Evolutionary conservation across 1,284 basidiomycete genomes (phyloP).

Genomic region (Athelia psychrophila): DNA sequence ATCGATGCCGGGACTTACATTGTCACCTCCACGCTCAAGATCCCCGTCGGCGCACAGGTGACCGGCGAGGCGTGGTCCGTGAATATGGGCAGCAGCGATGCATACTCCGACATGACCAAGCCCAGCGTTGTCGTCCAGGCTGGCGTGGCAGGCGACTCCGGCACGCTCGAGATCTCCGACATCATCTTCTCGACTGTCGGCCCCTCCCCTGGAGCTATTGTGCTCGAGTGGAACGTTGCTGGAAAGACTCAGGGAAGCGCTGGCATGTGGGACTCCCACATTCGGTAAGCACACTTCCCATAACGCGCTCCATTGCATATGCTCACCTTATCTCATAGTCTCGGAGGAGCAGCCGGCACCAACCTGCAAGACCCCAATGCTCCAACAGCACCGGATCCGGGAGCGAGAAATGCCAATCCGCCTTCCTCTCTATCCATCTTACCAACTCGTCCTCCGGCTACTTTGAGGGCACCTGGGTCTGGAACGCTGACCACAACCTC

Average conservation of each 20-base stretch:
- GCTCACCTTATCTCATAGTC: constrained; percentile 2
- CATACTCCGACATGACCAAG: constrained; percentile 36
- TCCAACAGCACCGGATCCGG: constrained; percentile 39
- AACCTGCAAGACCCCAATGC: constrained; percentile 49
- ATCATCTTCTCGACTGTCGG: constrained; percentile 49
- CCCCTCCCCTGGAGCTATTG: constrained; percentile 64
- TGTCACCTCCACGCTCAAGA: constrained; percentile 42
- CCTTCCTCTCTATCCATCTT: constrained; percentile 63
- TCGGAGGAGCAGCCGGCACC: constrained; percentile 45
- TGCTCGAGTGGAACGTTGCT: constrained; percentile 72
- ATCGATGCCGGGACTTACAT: constrained; percentile 44
- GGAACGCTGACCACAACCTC: constrained; percentile 78
- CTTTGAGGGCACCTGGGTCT: constrained; percentile 68
- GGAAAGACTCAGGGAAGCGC: constrained; percentile 53
- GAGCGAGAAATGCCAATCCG: constrained; percentile 52
- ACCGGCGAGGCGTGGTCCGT: constrained; percentile 50
- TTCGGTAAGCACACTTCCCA: constrained; percentile 36
- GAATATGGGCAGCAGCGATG: constrained; percentile 40
- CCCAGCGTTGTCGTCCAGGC: constrained; percentile 35
- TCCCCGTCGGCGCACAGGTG: constrained; percentile 43
- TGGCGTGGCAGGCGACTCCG: constrained; percentile 29
- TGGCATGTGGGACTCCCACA: constrained; percentile 73
- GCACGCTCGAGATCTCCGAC: constrained; percentile 37
- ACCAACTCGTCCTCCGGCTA: constrained; percentile 56
- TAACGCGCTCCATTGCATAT: background rate